Evolutionary conservation across 495 filamentous ascomycete species (phyloP).

Genomic region (Podospora pseudoanserina): DNA sequence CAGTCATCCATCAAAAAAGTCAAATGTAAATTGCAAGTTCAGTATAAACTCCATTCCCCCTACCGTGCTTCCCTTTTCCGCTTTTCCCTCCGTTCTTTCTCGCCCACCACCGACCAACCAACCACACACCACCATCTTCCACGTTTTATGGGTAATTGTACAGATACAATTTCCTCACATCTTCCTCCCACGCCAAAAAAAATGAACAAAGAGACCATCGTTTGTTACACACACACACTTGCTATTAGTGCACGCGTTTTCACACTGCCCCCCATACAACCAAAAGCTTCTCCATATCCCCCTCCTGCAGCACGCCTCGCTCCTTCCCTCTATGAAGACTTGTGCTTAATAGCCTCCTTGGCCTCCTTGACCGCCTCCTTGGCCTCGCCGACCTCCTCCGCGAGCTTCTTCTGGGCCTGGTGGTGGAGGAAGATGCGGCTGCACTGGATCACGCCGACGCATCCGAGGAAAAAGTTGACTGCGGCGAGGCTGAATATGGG

Average conservation of each 20-base stretch:
- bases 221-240: not conserved
- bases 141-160: not conserved
- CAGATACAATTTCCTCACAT: not conserved
- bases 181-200: not conserved
- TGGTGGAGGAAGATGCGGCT: conserved; percentile 69
- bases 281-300: not conserved
- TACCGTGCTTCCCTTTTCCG: not conserved
- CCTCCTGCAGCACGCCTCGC: not conserved
- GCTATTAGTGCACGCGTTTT: not conserved
- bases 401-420: conserved; percentile 51
- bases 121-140: not conserved
- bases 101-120: not conserved
- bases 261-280: not conserved
- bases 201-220: not conserved
- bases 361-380: conserved; percentile 36
- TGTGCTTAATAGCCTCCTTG: not conserved
- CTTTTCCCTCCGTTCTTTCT: not conserved
- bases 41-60: not conserved
- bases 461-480: conserved; percentile 96
- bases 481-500: conserved; percentile 64
- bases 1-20: not conserved
- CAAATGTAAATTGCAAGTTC: not conserved
- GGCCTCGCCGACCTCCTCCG: conserved; percentile 46
- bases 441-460: conserved; percentile 79
- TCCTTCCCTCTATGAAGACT: not conserved